Base-by-base conservation (phyloP, 108 stramenopile genomes). In the Asterionellopsis glacialis region DNA sequence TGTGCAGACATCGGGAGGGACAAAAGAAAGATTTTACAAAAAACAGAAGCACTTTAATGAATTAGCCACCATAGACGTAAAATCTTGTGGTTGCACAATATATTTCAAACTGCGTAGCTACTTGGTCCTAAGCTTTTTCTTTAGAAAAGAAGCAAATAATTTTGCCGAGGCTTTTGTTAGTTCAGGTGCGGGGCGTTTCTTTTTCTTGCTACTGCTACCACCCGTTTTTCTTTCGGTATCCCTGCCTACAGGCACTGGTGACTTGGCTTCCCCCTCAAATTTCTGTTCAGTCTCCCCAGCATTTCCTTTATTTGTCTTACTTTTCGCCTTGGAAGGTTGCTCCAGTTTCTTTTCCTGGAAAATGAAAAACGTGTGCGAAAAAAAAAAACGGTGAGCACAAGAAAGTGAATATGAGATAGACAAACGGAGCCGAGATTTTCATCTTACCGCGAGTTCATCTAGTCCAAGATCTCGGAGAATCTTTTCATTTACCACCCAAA, bases 401-500 rank as follows among this genome's bases (percentile, higher is more conserved):
- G 33, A 33, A 33, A 33, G 33, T 5, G 33, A 33, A 33, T 2
- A 33, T 5, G 33, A 25, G 23, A 21, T 1, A 24, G 4, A 25
- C 19, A 15, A 9, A 21, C 3, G 9, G 22, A 24, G 22, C 51
- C 5, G 3, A 14, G 33, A 33, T 33, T 33, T 33, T 33, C 33
- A 33, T 68, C 61, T 63, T 71, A 63, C 69, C 62, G 71, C 14
- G 14, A 67, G 21, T 7, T 73, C 74, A 18, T 57, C 57, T 26
- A 91, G 64, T 28, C 57, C 73, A 18, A 88, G 73, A 15, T 78
- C 58, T 15, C 65, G 53, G 45, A 87, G 67, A 24, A 85, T 70
- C 33, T 80, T 77, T 14, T 60, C 26, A 57, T 93, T 89, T 26
- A 93, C 91, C 61, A 79, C 79, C 91, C 91, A 93, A 45, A 84